phyloP scores from a whole-genome alignment of 176 grass and related monocot genomes.

The Oryza glumipatula region DNA sequence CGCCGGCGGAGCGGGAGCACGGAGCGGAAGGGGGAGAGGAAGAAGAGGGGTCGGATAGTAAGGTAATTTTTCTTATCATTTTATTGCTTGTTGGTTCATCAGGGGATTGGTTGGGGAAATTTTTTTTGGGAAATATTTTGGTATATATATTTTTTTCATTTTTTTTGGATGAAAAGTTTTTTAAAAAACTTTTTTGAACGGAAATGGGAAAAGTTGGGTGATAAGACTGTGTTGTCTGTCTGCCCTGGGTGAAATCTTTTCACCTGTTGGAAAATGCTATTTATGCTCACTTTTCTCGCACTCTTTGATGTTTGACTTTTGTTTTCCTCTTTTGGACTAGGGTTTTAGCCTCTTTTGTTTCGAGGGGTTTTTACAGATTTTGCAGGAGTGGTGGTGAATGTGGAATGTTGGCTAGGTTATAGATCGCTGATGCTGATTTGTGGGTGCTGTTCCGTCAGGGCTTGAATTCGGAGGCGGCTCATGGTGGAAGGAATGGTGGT shows the following conservation, averaged over 20 bases:
- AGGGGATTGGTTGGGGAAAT: not conserved
- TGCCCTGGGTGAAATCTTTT: not conserved
- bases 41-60: not conserved
- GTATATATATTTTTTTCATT: no score
- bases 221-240: not conserved
- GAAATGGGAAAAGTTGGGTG: not conserved
- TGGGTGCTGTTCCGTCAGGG: conserved; percentile 7
- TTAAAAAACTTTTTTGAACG: no score
- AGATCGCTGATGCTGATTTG: not conserved
- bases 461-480: conserved; percentile 25
- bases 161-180: not conserved
- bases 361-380: not conserved
- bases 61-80: conserved; percentile 14
- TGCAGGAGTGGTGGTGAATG: not conserved
- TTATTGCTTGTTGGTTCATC: not conserved
- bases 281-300: not conserved
- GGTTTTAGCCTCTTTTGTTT: not conserved
- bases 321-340: not conserved
- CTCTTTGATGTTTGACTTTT: not conserved
- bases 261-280: not conserved
- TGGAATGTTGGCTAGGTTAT: conserved; percentile 25
- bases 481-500: conserved; percentile 57
- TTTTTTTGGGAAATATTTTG: not conserved
- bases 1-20: conserved; percentile 58
- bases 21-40: conserved; percentile 66